A percentile compares a stretch with the other conserved stretches of the same genome.
These are phyloP conservation scores for Diddensiella transvaalensis DNA, from an alignment of 805 yeast species.

Conservation along the genomic window DNA sequence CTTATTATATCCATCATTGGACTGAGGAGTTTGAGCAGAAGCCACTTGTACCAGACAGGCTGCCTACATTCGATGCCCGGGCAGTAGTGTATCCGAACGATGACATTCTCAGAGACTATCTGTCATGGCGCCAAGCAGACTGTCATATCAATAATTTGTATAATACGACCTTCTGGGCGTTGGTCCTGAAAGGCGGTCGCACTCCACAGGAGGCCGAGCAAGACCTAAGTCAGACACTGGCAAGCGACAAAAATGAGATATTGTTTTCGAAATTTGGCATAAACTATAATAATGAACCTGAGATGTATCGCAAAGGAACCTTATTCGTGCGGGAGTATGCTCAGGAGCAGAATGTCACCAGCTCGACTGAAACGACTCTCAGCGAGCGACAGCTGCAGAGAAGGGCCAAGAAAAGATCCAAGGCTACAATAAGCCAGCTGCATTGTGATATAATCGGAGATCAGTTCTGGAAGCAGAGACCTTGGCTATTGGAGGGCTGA, in stretches of 20 bases:
- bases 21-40: slow-evolving; percentile 48
- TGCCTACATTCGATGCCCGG: slow-evolving; percentile 90
- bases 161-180: slow-evolving; percentile 88
- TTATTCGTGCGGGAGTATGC: slow-evolving; percentile 48
- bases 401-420: slow-evolving; percentile 44
- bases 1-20: slow-evolving; percentile 74
- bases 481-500: slow-evolving; percentile 31
- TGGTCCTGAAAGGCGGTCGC: slow-evolving; percentile 66
- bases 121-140: slow-evolving; percentile 94
- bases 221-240: slow-evolving; percentile 64
- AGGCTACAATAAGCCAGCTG: slow-evolving; percentile 42
- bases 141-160: slow-evolving; percentile 91
- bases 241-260: slow-evolving; percentile 86
- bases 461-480: slow-evolving; percentile 55
- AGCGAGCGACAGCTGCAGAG: slow-evolving; percentile 50
- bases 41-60: slow-evolving; percentile 45
- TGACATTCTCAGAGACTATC: slow-evolving; percentile 65
- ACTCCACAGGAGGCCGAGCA: slow-evolving; percentile 80
- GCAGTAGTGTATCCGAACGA: slow-evolving; percentile 79
- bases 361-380: slow-evolving; percentile 13
- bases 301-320: slow-evolving; percentile 83
- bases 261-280: slow-evolving; percentile 72
- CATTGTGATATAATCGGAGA: slow-evolving; percentile 66
- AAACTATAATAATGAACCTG: slow-evolving; percentile 89
- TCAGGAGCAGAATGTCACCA: no score